These are phyloP conservation scores for Baorangia bicolor DNA, from an alignment of 768 basidiomycete genomes.

Conservation along the genomic window DNA sequence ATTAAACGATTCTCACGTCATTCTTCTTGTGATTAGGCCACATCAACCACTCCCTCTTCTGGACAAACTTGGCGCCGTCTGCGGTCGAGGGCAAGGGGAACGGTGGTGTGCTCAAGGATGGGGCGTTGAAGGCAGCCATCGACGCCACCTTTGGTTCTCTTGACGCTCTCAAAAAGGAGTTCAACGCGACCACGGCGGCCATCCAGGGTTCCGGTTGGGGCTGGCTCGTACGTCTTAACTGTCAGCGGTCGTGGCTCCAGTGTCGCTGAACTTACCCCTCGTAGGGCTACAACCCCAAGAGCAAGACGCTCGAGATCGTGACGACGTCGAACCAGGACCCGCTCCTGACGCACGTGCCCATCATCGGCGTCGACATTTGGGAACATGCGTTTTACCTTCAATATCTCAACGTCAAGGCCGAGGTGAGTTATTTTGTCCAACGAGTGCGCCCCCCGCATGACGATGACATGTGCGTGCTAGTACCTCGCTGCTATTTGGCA, in stretches of 20 bases:
- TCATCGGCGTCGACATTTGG: conserved; percentile 95
- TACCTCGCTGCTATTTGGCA: conserved; percentile 77
- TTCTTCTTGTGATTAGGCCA: conserved; percentile 49
- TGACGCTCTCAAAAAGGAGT: conserved; percentile 72
- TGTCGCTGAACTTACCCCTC: too few species aligned
- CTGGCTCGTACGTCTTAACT: conserved; percentile 72
- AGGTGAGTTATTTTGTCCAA: conserved; percentile 62
- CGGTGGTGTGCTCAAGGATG: conserved; percentile 60
- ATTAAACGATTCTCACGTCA: not conserved
- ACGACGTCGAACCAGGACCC: conserved; percentile 98
- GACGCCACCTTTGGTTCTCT: conserved; percentile 61
- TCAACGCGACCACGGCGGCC: conserved; percentile 80
- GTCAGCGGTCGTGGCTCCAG: not conserved
- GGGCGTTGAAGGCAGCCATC: conserved; percentile 69
- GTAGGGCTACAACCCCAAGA: conserved; percentile 70
- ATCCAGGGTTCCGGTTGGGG: conserved; percentile 97
- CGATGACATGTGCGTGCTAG: conserved; percentile 33
- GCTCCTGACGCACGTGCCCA: conserved; percentile 67
- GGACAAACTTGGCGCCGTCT: conserved; percentile 86
- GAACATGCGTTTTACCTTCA: conserved; percentile 97
- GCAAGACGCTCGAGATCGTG: conserved; percentile 75
- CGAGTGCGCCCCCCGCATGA: too few species aligned
- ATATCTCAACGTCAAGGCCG: conserved; percentile 92
- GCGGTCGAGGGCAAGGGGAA: conserved; percentile 49
- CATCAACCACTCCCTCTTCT: conserved; percentile 95